phyloP scores from a whole-genome alignment of 805 yeast genomes.

The Candida pini region DNA sequence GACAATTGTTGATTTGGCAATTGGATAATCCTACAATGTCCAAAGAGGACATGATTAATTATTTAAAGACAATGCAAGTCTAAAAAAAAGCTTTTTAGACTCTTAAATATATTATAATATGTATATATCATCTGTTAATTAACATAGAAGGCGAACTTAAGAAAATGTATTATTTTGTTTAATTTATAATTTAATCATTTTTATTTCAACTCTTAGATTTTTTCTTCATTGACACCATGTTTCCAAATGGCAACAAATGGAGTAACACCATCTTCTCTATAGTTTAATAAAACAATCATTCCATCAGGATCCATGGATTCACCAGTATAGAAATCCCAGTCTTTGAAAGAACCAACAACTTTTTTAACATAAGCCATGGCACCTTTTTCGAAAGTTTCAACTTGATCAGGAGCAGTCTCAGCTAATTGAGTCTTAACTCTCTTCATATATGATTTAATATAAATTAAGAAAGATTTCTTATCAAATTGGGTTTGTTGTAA shows the following conservation, averaged over 20 bases:
- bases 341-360: conserved; percentile 90
- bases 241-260: conserved; percentile 98
- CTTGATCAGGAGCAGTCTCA: conserved; percentile 83
- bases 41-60: conserved; percentile 50
- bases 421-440: conserved; percentile 83
- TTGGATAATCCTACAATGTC: conserved; percentile 59
- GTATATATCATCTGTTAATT: neutral
- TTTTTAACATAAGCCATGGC: conserved; percentile 95
- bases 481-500: conserved; percentile 93
- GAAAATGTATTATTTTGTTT: no score
- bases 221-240: conserved; percentile 89
- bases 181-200: no score
- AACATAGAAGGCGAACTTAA: no score
- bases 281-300: conserved; percentile 96
- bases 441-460: conserved; percentile 99
- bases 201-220: no score
- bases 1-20: conserved; percentile 65
- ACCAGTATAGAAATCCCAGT: conserved; percentile 99
- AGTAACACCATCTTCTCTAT: conserved; percentile 99
- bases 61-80: conserved; percentile 17
- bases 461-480: conserved; percentile 94
- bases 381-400: conserved; percentile 93
- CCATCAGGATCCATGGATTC: conserved; percentile 99
- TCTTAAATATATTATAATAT: neutral
- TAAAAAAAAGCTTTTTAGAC: no score